These are phyloP conservation scores for Camellia oleifera DNA, from an alignment of 179 eudicot genomes.

Conservation along the genomic window DNA sequence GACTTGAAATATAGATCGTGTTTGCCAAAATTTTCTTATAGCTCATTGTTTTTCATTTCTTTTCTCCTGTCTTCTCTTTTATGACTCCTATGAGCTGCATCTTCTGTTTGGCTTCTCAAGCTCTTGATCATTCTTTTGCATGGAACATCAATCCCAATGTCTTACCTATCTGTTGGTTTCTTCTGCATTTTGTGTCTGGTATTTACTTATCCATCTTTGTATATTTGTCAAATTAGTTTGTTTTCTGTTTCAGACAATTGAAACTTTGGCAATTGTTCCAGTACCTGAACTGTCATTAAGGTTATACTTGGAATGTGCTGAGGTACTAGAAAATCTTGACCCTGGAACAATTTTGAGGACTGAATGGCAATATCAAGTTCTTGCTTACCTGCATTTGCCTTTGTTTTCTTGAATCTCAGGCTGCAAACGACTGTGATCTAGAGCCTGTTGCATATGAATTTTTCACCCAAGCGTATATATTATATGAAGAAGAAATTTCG, in stretches of 20 bases:
- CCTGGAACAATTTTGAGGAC: constrained; percentile 1
- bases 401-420: constrained; percentile 39
- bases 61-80: not conserved
- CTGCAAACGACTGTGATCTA: constrained; percentile 87
- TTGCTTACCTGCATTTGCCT: constrained; percentile 9
- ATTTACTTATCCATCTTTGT: not conserved
- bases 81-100: not conserved
- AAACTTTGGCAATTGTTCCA: constrained; percentile 72
- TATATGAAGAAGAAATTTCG: constrained; percentile 94
- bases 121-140: not conserved
- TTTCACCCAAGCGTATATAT: constrained; percentile 84
- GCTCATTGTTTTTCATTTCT: not conserved
- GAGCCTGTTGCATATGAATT: constrained; percentile 93
- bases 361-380: not conserved
- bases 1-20: not conserved
- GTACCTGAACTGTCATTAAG: constrained; percentile 86
- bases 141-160: not conserved
- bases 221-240: not conserved
- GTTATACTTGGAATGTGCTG: constrained; percentile 92
- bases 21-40: not conserved
- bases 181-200: not conserved
- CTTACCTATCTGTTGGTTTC: not conserved
- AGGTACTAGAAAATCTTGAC: constrained; percentile 42
- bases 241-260: constrained; percentile 64
- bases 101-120: not conserved